These are phyloP conservation scores for Dryas drummondii DNA, from an alignment of 306 rosid genomes.

Conservation along the genomic window DNA sequence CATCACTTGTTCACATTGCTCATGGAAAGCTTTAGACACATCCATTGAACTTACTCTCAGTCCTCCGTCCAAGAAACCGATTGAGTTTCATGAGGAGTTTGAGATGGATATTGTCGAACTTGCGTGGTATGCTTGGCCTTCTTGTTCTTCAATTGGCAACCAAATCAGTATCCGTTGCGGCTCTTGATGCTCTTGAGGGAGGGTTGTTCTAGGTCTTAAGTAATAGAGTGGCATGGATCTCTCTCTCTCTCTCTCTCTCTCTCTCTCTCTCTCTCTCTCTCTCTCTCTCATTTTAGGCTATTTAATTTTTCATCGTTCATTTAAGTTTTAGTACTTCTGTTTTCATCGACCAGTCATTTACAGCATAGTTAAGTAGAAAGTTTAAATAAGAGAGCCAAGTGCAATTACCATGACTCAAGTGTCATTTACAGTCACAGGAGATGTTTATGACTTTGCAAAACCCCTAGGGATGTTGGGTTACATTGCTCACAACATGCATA, in stretches of 20 bases:
- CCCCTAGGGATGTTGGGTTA: background rate
- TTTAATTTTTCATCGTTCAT: background rate
- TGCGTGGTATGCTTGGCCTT: too few species aligned
- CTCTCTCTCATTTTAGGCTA: background rate
- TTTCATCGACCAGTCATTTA: background rate
- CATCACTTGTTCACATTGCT: too few species aligned
- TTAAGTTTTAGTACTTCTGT: background rate
- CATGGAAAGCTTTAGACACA: too few species aligned
- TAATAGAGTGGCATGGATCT: too few species aligned
- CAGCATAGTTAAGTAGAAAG: background rate
- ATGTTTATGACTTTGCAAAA: background rate
- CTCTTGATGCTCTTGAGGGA: too few species aligned
- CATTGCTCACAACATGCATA: background rate
- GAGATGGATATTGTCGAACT: too few species aligned
- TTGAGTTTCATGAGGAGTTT: too few species aligned
- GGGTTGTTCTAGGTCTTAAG: too few species aligned
- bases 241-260: background rate
- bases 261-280: background rate
- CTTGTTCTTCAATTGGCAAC: too few species aligned
- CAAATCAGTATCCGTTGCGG: too few species aligned
- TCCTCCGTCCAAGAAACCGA: too few species aligned
- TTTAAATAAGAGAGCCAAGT: background rate
- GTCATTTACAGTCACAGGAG: background rate
- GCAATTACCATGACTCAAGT: background rate
- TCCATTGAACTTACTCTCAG: too few species aligned